A percentile compares a stretch with the other conserved stretches of the same genome.
Conservation (phyloP, 345 rosid genomes). For the Salix koriyanagi region DNA sequence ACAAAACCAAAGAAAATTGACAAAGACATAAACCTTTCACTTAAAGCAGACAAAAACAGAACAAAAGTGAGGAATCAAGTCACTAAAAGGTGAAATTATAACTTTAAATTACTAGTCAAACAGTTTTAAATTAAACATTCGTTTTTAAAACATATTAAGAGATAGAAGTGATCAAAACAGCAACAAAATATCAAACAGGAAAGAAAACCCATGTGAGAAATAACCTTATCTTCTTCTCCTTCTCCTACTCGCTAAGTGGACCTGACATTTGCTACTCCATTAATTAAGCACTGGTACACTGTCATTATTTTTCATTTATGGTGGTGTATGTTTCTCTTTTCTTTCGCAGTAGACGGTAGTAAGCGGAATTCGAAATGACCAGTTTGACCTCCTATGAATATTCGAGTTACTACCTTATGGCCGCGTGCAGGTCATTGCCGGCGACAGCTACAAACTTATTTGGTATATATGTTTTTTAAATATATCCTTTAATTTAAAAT, state of each 20-base stretch:
- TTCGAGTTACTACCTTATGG: neutral
- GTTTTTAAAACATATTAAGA: neutral
- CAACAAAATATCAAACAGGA: neutral
- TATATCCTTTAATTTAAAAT: too few relatives aligned
- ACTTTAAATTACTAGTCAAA: neutral
- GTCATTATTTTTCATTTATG: neutral
- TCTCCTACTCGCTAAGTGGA: neutral
- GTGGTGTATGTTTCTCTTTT: neutral
- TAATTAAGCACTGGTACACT: neutral
- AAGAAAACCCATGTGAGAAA: neutral
- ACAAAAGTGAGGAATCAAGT: neutral
- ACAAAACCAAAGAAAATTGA: neutral
- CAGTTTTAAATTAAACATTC: neutral
- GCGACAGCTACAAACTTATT: neutral
- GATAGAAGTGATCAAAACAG: neutral
- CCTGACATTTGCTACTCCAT: neutral
- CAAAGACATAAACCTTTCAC: neutral
- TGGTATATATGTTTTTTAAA: too few relatives aligned
- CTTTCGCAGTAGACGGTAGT: neutral
- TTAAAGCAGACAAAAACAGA: neutral
- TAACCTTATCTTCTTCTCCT: neutral
- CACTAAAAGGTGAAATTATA: neutral
- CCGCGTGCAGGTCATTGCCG: neutral
- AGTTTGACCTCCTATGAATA: neutral
- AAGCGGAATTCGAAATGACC: neutral